A percentile compares a stretch with the other conserved stretches of the same genome.
Evolutionary conservation across 257 asterid genomes (phyloP).

Genomic region (Salvia hispanica): DNA sequence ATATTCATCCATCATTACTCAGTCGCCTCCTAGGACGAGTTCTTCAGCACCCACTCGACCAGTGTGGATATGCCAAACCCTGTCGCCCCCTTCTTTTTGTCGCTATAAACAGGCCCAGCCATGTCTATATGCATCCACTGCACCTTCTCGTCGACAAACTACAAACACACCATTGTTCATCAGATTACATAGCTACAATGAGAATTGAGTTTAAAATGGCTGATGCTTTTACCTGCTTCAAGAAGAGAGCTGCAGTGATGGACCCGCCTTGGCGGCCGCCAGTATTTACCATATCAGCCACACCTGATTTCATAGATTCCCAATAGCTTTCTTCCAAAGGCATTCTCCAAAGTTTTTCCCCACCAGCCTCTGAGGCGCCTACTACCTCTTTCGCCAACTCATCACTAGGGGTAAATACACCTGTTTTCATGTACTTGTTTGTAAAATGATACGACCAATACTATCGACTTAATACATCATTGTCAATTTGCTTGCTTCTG

Average conservation of each 20-base stretch:
- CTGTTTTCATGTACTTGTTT: constrained; percentile 41
- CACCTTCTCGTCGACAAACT: constrained; percentile 98
- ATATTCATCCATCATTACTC: no score
- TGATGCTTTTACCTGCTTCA: constrained; percentile 73
- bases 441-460: background rate
- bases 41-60: constrained; percentile 90
- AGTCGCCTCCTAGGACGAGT: constrained; percentile 43
- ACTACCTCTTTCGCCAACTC: constrained; percentile 87
- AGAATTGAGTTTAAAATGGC: background rate
- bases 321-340: constrained; percentile 97
- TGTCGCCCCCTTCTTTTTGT: constrained; percentile 77
- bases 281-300: constrained; percentile 96
- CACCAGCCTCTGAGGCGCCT: constrained; percentile 80
- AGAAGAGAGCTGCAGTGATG: constrained; percentile 92
- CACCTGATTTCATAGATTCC: constrained; percentile 96
- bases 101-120: constrained; percentile 92
- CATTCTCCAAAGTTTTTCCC: constrained; percentile 97
- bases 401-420: constrained; percentile 87
- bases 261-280: constrained; percentile 97
- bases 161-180: constrained; percentile 26
- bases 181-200: background rate
- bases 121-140: constrained; percentile 97
- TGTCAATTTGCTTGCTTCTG: constrained; percentile 4
- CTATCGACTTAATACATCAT: background rate
- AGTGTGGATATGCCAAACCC: constrained; percentile 85